A percentile compares a stretch with the other conserved stretches of the same genome.
Conservation (phyloP, 2,329 filamentous ascomycete species). For the Torrubiella hemipterigena region DNA sequence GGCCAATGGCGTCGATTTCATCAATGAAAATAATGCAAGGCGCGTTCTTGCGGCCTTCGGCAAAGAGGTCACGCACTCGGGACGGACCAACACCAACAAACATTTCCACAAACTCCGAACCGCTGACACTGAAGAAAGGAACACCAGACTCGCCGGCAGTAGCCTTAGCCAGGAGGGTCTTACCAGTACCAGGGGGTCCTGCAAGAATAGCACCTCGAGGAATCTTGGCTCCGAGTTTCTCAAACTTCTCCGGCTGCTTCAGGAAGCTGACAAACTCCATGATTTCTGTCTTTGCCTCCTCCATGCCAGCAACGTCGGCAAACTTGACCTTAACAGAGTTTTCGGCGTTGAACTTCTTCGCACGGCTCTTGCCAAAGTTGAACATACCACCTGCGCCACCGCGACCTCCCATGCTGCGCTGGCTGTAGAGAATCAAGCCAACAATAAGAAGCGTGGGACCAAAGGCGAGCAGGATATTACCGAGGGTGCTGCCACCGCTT, state of each 20-base stretch:
- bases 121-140: slow-evolving; percentile 96
- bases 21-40: slow-evolving; percentile 99
- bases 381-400: slow-evolving; percentile 72
- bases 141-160: slow-evolving; percentile 95
- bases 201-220: slow-evolving; percentile 92
- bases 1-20: slow-evolving; percentile 96
- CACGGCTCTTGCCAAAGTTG: slow-evolving; percentile 88
- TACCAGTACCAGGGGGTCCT: slow-evolving; percentile 96
- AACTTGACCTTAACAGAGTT: slow-evolving; percentile 96
- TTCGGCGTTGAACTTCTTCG: slow-evolving; percentile 97
- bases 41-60: slow-evolving; percentile 87
- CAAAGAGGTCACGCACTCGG: slow-evolving; percentile 86
- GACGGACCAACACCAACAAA: slow-evolving; percentile 98
- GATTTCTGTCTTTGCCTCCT: slow-evolving; percentile 95
- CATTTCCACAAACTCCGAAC: slow-evolving; percentile 99
- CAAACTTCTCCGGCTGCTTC: slow-evolving; percentile 84
- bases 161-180: slow-evolving; percentile 92
- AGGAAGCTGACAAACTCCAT: slow-evolving; percentile 99
- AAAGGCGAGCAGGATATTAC: slow-evolving; percentile 64
- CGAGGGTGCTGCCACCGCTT: slow-evolving; percentile 61
- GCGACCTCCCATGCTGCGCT: slow-evolving; percentile 59
- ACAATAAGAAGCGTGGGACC: slow-evolving; percentile 81
- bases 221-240: slow-evolving; percentile 93
- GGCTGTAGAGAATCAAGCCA: slow-evolving; percentile 69
- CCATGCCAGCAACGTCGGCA: slow-evolving; percentile 90